phyloP scores from a whole-genome alignment of 1,139 yeast genomes.

The Geotrichum bryndzae region DNA sequence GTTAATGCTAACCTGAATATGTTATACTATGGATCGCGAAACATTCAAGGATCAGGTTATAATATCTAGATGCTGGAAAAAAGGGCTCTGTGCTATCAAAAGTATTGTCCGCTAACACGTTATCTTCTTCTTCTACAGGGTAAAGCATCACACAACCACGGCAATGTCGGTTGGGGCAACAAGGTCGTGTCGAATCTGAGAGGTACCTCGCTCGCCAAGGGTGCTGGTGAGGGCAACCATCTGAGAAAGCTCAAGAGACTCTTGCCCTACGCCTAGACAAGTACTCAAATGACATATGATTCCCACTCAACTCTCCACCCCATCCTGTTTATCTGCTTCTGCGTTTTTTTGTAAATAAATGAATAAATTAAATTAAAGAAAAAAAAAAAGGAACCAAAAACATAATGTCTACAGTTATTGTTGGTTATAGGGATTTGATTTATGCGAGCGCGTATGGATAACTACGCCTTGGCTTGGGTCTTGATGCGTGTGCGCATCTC shows the following conservation, averaged over 20 bases:
- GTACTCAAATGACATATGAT: neutral
- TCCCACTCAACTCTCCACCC: neutral
- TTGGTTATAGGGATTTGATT: neutral
- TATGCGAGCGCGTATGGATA: neutral
- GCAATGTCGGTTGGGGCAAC: slow-evolving; percentile 80
- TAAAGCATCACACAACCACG: slow-evolving; percentile 85
- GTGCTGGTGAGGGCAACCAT: slow-evolving; percentile 44
- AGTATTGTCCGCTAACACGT: neutral
- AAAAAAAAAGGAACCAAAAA: neutral
- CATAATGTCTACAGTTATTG: neutral
- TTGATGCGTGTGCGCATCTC: neutral
- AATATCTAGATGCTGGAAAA: neutral
- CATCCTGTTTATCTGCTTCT: neutral
- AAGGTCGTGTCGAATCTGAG: slow-evolving; percentile 58
- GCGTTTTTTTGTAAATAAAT: neutral
- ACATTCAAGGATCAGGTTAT: neutral
- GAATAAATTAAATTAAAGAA: neutral
- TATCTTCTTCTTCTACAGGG: slow-evolving; percentile 35
- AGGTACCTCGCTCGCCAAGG: slow-evolving; percentile 54
- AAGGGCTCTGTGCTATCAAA: neutral
- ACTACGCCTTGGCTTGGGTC: neutral
- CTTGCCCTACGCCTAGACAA: slow-evolving; percentile 31
- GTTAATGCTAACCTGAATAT: slow-evolving; percentile 16
- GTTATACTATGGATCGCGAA: neutral
- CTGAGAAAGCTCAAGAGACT: slow-evolving; percentile 49